Base-by-base conservation (phyloP, 2,329 filamentous ascomycete species). In the Talaromyces pinophilus region DNA sequence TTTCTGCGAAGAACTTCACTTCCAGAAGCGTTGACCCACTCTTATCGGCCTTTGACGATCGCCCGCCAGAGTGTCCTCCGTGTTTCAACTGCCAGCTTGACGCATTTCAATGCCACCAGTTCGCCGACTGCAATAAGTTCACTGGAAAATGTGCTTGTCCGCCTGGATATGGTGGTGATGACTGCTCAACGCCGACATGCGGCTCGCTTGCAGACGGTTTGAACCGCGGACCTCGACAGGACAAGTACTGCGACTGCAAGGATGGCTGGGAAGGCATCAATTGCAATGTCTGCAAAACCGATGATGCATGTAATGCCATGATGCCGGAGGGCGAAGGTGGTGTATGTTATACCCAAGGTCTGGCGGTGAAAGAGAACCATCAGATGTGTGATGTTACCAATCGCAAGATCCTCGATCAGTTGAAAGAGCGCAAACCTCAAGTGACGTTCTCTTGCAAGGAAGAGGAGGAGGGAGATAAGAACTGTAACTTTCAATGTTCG, bases 321-420 rank as follows among this genome's bases (percentile, higher is more conserved):
- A 96, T 96, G 89, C 92, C 92, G 3, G 88, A 90, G 15, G 87
- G 87, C 3, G 86, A 92, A 68, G 92, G 90, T 55, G 95, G 93
- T 38, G 89, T 97, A 11, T 99, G 95, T 81, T 98, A 97, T 77
- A 90, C 92, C 74, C 90, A 94, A 71, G 94, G 94, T 55, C 88
- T 96, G 71, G 90, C 96, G 11, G 90, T 98, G 69, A 93, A 95
- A 72, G 88, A 96, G 80, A 99, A 98, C 82, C 94, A 93, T 81
- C 96, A 99, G 80, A 95, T 97, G 82, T 99, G 95, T 81, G 92
- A 96, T 78, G 95, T 99, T 70, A 98, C 93, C 65, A 99, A 99
- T 82, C 87, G 88, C 78, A 95, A 96, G 82, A 99, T 99, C 74
- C 84, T 94, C 64, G 88, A 93, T 69, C 88, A 94, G 75, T 85